These are phyloP conservation scores for Phytophthora podocarpi DNA, from an alignment of 352 stramenopile genomes.

Conservation along the genomic window DNA sequence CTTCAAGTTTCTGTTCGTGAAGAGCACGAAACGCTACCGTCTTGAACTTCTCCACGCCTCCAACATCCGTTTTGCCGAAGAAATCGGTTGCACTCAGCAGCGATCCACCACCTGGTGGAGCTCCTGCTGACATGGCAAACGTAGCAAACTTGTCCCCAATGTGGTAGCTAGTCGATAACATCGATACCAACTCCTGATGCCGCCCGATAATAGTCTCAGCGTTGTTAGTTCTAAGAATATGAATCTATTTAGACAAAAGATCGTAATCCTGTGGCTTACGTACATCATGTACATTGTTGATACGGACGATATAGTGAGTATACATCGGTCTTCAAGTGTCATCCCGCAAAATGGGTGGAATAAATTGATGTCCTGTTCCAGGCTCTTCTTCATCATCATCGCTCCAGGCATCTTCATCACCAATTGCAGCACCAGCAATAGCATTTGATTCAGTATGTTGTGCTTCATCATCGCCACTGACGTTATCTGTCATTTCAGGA, in stretches of 20 bases:
- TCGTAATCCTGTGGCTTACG: no score
- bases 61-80: slow-evolving; percentile 55
- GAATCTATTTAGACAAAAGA: background rate
- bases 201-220: background rate
- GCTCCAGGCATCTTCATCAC: slow-evolving; percentile 60
- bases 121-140: slow-evolving; percentile 21
- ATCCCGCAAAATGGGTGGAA: slow-evolving; percentile 69
- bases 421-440: slow-evolving; percentile 16
- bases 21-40: slow-evolving; percentile 63
- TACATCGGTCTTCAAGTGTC: slow-evolving; percentile 19
- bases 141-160: background rate
- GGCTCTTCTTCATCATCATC: slow-evolving; percentile 46
- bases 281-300: no score
- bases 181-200: no score
- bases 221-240: slow-evolving; percentile 20
- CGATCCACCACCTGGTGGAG: background rate
- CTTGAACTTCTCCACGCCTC: slow-evolving; percentile 69
- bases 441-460: slow-evolving; percentile 7
- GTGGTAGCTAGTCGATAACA: no score
- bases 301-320: no score
- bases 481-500: slow-evolving; percentile 14
- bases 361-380: slow-evolving; percentile 42
- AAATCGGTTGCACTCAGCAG: slow-evolving; percentile 51
- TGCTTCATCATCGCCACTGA: background rate
- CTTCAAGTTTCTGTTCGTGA: slow-evolving; percentile 69